These are phyloP conservation scores for Isoetes engelmannii DNA, from an alignment of 83 land plant species.

Conservation along the genomic window DNA sequence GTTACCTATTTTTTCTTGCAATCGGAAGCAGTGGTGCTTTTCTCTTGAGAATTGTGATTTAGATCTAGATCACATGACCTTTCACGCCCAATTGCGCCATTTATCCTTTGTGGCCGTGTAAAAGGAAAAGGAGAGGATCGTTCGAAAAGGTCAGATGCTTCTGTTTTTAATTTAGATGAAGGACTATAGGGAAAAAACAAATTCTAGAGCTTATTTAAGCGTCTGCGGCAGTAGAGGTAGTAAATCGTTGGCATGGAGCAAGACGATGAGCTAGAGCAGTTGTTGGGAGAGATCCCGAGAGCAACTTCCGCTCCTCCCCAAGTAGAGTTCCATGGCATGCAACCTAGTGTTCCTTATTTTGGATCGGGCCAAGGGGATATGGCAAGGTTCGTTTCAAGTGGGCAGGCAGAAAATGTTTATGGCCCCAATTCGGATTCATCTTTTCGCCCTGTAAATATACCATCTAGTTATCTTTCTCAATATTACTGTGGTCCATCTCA, in stretches of 20 bases:
- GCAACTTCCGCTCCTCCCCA: conserved; percentile 25
- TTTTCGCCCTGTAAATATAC: conserved; percentile 7
- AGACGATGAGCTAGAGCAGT: conserved; percentile 33
- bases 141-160: too few species aligned
- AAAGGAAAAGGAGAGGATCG: too few species aligned
- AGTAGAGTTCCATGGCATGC: background rate
- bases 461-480: conserved; percentile 16
- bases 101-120: too few species aligned
- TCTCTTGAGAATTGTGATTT: too few species aligned
- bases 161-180: too few species aligned
- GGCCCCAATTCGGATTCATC: conserved; percentile 5
- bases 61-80: too few species aligned
- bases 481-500: conserved; percentile 14
- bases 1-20: too few species aligned
- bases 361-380: conserved; percentile 4
- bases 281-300: conserved; percentile 39
- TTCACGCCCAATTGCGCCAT: too few species aligned
- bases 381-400: background rate
- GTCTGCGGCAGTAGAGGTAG: too few species aligned
- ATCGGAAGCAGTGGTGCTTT: too few species aligned
- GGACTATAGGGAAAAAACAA: too few species aligned
- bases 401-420: conserved; percentile 10
- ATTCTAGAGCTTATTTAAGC: too few species aligned
- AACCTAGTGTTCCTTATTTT: background rate
- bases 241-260: background rate